phyloP scores from a whole-genome alignment of 139 green algal genomes.

The Monoraphidium neglectum region DNA sequence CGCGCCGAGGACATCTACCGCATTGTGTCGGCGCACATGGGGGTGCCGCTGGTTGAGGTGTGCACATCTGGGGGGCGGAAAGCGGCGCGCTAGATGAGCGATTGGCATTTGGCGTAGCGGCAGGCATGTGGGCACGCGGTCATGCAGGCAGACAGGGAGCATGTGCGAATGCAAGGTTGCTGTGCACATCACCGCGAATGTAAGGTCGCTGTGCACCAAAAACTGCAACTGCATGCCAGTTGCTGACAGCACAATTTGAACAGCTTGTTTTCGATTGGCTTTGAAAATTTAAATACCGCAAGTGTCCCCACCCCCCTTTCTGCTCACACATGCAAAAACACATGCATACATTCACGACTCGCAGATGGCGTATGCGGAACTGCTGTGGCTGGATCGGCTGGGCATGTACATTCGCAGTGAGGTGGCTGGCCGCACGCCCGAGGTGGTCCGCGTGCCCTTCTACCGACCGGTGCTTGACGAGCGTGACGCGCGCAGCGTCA shows the following conservation, averaged over 20 bases:
- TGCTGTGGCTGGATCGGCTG: constrained; percentile 89
- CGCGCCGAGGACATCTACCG: constrained; percentile 83
- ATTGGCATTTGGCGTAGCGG: no score
- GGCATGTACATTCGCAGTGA: constrained; percentile 76
- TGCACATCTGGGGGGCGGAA: background rate
- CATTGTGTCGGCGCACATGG: constrained; percentile 55
- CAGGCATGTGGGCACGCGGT: background rate
- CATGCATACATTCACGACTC: background rate
- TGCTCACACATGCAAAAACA: background rate
- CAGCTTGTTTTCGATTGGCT: background rate
- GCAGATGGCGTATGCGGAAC: constrained; percentile 77
- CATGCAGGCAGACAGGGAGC: background rate
- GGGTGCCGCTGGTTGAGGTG: constrained; percentile 54
- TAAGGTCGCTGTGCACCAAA: no score
- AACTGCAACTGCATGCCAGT: no score
- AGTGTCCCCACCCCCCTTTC: no score
- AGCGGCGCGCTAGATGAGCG: no score
- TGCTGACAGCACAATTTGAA: background rate
- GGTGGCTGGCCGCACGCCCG: constrained; percentile 22
- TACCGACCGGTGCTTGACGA: constrained; percentile 75
- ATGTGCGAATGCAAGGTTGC: no score
- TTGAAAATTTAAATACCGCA: background rate
- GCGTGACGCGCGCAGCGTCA: constrained; percentile 63
- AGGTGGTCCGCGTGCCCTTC: constrained; percentile 75
- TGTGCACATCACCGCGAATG: no score